Conservation (phyloP, 305 asterid species). For the Rubia peregrina region DNA sequence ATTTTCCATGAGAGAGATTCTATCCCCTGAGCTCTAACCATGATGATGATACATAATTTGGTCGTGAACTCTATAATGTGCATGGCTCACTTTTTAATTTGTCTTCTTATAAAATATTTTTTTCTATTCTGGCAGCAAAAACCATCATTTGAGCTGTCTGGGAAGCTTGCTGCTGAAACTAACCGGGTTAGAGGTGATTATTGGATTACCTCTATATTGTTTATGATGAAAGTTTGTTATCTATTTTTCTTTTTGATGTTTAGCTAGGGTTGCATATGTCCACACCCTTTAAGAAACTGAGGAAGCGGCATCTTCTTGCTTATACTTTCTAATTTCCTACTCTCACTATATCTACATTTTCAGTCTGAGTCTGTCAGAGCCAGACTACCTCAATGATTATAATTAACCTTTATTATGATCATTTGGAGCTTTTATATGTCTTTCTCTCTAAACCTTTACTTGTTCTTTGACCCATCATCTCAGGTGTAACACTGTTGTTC, state of each 20-base stretch:
- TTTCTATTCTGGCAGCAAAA: constrained; percentile 51
- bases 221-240: neutral
- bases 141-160: constrained; percentile 97
- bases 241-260: neutral
- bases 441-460: constrained; percentile 13
- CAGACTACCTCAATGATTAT: neutral
- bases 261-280: neutral
- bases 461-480: constrained; percentile 24
- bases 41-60: neutral
- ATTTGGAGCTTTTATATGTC: neutral
- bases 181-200: constrained; percentile 76
- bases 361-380: neutral
- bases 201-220: neutral
- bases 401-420: neutral
- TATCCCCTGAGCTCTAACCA: neutral
- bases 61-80: neutral
- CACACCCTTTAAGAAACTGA: neutral
- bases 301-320: neutral
- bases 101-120: neutral
- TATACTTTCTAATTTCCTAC: neutral
- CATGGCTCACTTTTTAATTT: neutral
- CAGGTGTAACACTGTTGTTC: constrained; percentile 88
- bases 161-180: constrained; percentile 98
- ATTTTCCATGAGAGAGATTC: too few relatives aligned
- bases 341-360: neutral